Evolutionary conservation across 768 basidiomycete species (phyloP).

Genomic region (Lactifluus volemus): DNA sequence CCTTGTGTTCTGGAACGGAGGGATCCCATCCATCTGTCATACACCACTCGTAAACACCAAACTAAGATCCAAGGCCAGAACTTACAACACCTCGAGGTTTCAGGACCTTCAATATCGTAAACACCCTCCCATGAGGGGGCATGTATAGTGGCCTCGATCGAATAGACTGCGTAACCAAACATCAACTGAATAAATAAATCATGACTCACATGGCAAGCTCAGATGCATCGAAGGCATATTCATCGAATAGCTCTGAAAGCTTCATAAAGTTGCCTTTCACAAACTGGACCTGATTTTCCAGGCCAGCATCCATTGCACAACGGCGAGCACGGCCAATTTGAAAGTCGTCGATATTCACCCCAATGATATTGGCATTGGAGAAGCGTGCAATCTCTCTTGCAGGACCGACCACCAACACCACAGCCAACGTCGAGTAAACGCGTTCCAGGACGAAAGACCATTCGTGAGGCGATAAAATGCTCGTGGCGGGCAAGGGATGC

Average conservation of each 20-base stretch:
- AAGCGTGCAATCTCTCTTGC: slow-evolving; percentile 93
- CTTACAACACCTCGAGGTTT: slow-evolving; percentile 93
- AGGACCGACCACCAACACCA: slow-evolving; percentile 94
- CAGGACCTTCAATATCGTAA: slow-evolving; percentile 84
- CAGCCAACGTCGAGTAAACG: slow-evolving; percentile 97
- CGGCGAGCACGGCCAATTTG: slow-evolving; percentile 80
- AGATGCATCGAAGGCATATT: slow-evolving; percentile 92
- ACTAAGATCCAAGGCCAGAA: slow-evolving; percentile 44
- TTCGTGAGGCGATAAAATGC: slow-evolving; percentile 89
- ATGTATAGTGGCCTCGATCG: slow-evolving; percentile 96
- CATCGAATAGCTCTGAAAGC: slow-evolving; percentile 82
- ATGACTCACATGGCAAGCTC: slow-evolving; percentile 21
- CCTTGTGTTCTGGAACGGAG: slow-evolving; percentile 77
- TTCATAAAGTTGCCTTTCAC: slow-evolving; percentile 97
- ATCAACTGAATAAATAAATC: not conserved
- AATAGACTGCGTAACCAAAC: slow-evolving; percentile 60
- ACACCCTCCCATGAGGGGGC: slow-evolving; percentile 95
- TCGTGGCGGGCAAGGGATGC: slow-evolving; percentile 90
- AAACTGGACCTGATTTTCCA: slow-evolving; percentile 71
- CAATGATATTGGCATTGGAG: slow-evolving; percentile 74
- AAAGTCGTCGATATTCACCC: slow-evolving; percentile 94
- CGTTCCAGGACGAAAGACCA: slow-evolving; percentile 83
- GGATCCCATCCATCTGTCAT: slow-evolving; percentile 98
- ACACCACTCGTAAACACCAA: slow-evolving; percentile 98
- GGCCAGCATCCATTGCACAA: slow-evolving; percentile 70